Percentiles rank a stretch among this genome's conserved stretches.
Conservation (phyloP, 305 asterid species). For the Plantago rigida region DNA sequence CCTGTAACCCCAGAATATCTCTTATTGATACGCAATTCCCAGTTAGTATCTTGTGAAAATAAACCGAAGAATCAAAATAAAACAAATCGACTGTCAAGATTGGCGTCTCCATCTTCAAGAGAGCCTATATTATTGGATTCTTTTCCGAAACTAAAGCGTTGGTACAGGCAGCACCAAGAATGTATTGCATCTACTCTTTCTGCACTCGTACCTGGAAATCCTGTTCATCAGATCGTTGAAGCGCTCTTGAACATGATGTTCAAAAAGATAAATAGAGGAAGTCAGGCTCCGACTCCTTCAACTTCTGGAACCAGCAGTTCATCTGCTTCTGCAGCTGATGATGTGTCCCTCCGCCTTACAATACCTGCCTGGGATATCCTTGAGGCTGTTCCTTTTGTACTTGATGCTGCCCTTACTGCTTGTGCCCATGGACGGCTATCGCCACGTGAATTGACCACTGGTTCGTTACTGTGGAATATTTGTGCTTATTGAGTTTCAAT, state of each 20-base stretch:
- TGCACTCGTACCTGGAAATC: conserved; percentile 80
- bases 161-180: conserved; percentile 89
- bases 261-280: conserved; percentile 60
- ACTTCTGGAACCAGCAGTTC: conserved; percentile 77
- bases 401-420: conserved; percentile 94
- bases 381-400: conserved; percentile 87
- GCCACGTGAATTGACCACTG: conserved; percentile 92
- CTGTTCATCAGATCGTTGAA: conserved; percentile 83
- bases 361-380: conserved; percentile 98
- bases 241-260: conserved; percentile 77
- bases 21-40: conserved; percentile 66
- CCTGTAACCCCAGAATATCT: conserved; percentile 82
- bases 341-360: conserved; percentile 52
- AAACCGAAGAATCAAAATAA: conserved; percentile 41
- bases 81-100: conserved; percentile 42
- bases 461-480: conserved; percentile 35
- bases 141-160: conserved; percentile 76
- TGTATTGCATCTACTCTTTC: conserved; percentile 78
- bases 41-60: conserved; percentile 45
- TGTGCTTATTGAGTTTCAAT: conserved; percentile 18
- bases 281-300: conserved; percentile 49
- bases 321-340: conserved; percentile 68
- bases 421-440: conserved; percentile 80
- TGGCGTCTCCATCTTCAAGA: conserved; percentile 41
- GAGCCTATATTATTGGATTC: conserved; percentile 72